Evolutionary conservation across 352 stramenopile species (phyloP).

Genomic region (Globisporangium radiosum): DNA sequence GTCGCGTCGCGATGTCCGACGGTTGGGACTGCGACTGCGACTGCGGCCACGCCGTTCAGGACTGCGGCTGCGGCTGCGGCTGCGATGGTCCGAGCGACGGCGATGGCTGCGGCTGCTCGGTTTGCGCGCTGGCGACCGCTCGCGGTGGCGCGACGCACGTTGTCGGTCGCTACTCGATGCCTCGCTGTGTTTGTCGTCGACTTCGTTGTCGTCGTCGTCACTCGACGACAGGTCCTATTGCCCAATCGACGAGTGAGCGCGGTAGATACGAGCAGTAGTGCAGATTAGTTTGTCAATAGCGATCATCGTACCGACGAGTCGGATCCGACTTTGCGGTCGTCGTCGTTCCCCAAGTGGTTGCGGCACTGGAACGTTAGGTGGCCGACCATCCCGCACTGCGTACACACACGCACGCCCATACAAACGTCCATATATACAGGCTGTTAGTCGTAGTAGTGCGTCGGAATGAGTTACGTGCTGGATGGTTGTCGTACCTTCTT

Average conservation of each 20-base stretch:
- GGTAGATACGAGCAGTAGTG: too few relatives aligned
- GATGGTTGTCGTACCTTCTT: slow-evolving; percentile 50
- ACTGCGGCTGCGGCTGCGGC: slow-evolving; percentile 13
- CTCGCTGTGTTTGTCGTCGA: slow-evolving; percentile 7
- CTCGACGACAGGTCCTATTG: slow-evolving; percentile 24
- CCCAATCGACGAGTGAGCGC: neutral
- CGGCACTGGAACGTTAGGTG: slow-evolving; percentile 89
- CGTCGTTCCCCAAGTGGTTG: slow-evolving; percentile 57
- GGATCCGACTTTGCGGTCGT: slow-evolving; percentile 29
- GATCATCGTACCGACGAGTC: slow-evolving; percentile 11
- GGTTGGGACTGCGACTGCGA: slow-evolving; percentile 20
- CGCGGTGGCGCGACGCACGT: neutral
- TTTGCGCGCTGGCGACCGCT: slow-evolving; percentile 9
- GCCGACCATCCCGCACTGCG: slow-evolving; percentile 84
- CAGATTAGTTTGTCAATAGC: neutral
- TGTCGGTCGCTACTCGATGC: neutral
- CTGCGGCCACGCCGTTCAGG: slow-evolving; percentile 19
- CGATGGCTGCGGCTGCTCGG: neutral
- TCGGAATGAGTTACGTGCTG: too few relatives aligned
- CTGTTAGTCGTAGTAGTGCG: too few relatives aligned
- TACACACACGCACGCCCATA: slow-evolving; percentile 1
- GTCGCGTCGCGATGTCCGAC: slow-evolving; percentile 5
- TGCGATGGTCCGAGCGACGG: neutral
- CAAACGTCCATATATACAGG: too few relatives aligned
- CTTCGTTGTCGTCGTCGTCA: slow-evolving; percentile 28